A percentile compares a stretch with the other conserved stretches of the same genome.
Evolutionary conservation across 2,329 filamentous ascomycete genomes (phyloP).

Genomic region (Alternaria sp.): DNA sequence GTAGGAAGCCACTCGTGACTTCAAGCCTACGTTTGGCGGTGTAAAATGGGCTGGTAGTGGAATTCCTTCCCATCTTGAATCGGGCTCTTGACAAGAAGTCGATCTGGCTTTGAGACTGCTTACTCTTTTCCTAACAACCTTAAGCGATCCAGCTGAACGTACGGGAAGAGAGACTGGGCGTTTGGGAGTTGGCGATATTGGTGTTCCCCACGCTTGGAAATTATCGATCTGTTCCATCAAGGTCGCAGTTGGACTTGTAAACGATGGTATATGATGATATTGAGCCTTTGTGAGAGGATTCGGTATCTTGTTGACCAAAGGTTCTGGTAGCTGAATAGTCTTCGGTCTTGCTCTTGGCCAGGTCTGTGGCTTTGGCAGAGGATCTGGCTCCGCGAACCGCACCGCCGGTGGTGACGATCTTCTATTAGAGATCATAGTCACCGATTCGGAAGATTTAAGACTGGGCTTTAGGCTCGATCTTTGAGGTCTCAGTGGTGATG

Average conservation of each 20-base stretch:
- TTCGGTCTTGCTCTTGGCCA: conserved; percentile 8
- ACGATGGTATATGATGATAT: conserved; percentile 11
- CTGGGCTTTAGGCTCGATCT: conserved; percentile 33
- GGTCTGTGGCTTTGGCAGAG: conserved; percentile 13
- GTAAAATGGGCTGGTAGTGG: conserved; percentile 27
- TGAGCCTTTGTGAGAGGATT: conserved; percentile 14
- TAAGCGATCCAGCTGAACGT: conserved; percentile 11
- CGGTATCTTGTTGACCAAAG: conserved; percentile 14
- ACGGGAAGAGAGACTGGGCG: conserved; percentile 15
- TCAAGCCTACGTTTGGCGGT: conserved; percentile 17
- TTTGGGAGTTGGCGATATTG: conserved; percentile 9
- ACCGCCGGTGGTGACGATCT: conserved; percentile 34
- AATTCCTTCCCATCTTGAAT: conserved; percentile 25
- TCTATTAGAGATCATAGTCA: conserved; percentile 15
- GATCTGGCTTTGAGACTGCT: conserved; percentile 22
- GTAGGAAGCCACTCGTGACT: conserved; percentile 29
- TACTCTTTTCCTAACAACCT: conserved; percentile 9
- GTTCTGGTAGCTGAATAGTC: conserved; percentile 8
- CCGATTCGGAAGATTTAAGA: conserved; percentile 29
- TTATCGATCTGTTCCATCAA: conserved; percentile 14
- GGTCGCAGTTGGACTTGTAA: conserved; percentile 10
- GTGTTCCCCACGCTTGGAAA: conserved; percentile 11
- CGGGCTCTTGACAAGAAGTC: conserved; percentile 15
- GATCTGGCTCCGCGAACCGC: conserved; percentile 35
- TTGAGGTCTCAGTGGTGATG: conserved; percentile 12